Base-by-base conservation (phyloP, 2,329 filamentous ascomycete genomes). In the Fusarium stilboides region DNA sequence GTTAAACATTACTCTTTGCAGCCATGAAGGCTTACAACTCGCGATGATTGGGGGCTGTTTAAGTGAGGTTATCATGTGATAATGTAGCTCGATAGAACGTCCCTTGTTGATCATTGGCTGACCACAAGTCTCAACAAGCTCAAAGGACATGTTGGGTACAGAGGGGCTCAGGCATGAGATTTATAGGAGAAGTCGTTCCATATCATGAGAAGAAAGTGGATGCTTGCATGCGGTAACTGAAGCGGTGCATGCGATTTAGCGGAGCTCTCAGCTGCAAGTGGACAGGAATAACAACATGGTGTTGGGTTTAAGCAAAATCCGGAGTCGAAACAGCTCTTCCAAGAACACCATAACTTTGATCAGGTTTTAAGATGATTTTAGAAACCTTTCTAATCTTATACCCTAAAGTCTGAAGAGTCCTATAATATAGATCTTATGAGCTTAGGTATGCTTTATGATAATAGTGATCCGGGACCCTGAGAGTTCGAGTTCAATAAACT, bases 221-320 rank as follows among this genome's bases (percentile, higher is more conserved):
- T 63, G 52, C 39, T 54, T 6, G 43, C 43, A 36, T 34, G 47
- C 20, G 36, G 39, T 37, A 40, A 51, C 39, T 33, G n/a, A 26
- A 31, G 33, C 12, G 17, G 40, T 28, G 34, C 44, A 57, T 63
- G 44, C 51, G 37, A 37, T 42, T 37, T 39, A 56, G 52, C 57
- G 66, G 59, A 70, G 58, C 34, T 44, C 34, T 44, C 37, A 63
- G 60, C 46, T 70, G 47, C 47, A 47, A 59, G 45, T 46, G 40
- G 42, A 53, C 24, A 44, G 46, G 37, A 57, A 53, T 14, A 45
- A 63, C 20, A 24, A 37, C 17, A 46, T 33, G 31, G 34, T 10
- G 28, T 13, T 31, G 28, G 28, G 28, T 9, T 31, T 31, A 5
- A 28, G 9, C 7, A 28, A 28, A 9, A 10, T 28, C 26, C 26